Evolutionary conservation across 805 yeast species (phyloP), one percentile per base, ranked within the genome.

Genomic region (Saturnispora kantuleensis): DNA sequence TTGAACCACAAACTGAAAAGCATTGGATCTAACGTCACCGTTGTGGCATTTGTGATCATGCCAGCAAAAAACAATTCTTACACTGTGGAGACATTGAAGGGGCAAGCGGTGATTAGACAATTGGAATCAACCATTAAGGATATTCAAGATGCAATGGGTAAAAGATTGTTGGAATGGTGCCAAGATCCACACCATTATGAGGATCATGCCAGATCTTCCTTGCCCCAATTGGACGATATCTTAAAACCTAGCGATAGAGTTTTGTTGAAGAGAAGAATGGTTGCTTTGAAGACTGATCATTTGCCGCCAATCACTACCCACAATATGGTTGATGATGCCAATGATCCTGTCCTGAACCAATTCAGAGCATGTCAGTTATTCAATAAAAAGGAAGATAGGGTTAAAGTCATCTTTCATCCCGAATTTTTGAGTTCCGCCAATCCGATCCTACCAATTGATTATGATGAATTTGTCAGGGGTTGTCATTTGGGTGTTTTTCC

Each of bases 401-500:
- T 90, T 49, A 90, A 90, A 66, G 83, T 93, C 53, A 84, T 90
- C 52, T 90, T 90, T 81, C 98, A 93, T 64, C 98, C 98, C 1
- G 98, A 93, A 65, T 90, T 90, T 62, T 75, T 90, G 55, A 90
- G 86, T 68, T 84, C 96, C 31, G 88, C 87, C 62, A 90, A 90
- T 67, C 97, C 98, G 42, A 84, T 90, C 47, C 72, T 90, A 59
- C 83, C 96, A 15, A 69, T 90, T 46, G 98, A 90, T 64, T 90
- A 90, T 63, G 98, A 90, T 62, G 98, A 90, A 63, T 90, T 90
- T 64, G 98, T 90, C 39, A 77, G 98, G 54, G 98, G 98, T 49
- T 89, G 97, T 63, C 97, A 90, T 65, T 69, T 93, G 64, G 98
- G 98, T 63, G 96, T 90, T 42, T 90, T 90, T 81, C 98, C 98